Evolutionary conservation across 1,284 basidiomycete genomes (phyloP).

Genomic region (Sanguinoderma infundibulare): DNA sequence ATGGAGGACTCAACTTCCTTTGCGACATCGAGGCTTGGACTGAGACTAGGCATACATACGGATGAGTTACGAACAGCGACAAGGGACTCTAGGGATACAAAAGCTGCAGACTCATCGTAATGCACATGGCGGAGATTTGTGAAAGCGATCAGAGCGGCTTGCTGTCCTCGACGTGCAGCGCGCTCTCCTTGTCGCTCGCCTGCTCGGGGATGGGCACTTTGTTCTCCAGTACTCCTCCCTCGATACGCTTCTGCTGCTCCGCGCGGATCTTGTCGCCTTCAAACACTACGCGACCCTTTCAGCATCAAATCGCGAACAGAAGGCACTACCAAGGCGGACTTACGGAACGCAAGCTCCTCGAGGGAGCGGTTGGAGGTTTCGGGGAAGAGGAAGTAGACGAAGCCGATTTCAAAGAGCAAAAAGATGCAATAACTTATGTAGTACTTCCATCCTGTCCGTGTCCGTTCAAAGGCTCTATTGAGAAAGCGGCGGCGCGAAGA

Average conservation of each 20-base stretch:
- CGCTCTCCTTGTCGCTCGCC: constrained; percentile 28
- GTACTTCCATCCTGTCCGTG: constrained; percentile 35
- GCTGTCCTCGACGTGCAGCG: constrained; percentile 28
- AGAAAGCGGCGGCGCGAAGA: neutral
- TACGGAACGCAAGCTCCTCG: constrained; percentile 65
- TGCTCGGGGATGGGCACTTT: constrained; percentile 11
- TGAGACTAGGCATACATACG: neutral
- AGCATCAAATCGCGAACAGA: neutral
- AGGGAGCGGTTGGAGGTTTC: constrained; percentile 55
- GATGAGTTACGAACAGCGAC: too few species aligned
- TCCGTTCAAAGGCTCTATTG: neutral
- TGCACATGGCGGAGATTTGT: neutral
- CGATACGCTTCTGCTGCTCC: constrained; percentile 49
- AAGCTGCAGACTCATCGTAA: neutral
- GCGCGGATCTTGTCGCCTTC: constrained; percentile 48
- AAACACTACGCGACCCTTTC: constrained; percentile 41
- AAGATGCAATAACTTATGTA: constrained; percentile 36
- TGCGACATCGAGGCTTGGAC: neutral
- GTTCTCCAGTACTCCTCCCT: constrained; percentile 41
- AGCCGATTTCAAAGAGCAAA: constrained; percentile 50
- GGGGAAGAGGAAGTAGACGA: constrained; percentile 57
- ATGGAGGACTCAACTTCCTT: neutral
- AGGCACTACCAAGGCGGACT: constrained; percentile 27
- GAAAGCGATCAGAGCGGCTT: neutral
- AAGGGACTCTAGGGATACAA: neutral